phyloP scores from a whole-genome alignment of 495 filamentous ascomycete species.

The Corynascus novoguineensis region DNA sequence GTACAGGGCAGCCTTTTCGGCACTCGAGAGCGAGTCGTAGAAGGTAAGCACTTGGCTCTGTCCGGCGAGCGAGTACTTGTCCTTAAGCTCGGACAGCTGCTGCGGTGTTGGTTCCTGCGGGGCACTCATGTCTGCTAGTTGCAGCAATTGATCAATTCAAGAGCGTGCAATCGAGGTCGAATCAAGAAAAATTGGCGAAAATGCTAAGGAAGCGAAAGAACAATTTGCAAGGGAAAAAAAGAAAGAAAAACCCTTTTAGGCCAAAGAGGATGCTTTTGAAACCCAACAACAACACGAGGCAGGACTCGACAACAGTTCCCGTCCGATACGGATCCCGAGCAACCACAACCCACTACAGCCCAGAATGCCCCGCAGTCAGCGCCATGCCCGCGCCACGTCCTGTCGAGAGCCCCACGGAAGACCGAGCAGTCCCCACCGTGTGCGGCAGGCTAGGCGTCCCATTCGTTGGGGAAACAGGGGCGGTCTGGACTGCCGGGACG shows the following conservation, averaged over 20 bases:
- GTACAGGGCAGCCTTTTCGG: slow-evolving; percentile 74
- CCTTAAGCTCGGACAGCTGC: slow-evolving; percentile 66
- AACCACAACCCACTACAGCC: slow-evolving; percentile 1
- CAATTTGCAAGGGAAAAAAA: background rate
- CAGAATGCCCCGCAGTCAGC: slow-evolving; percentile 9
- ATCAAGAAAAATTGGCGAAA: background rate
- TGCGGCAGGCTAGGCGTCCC: background rate
- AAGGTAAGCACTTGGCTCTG: slow-evolving; percentile 93
- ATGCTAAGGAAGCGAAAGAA: too few relatives aligned
- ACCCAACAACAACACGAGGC: slow-evolving; percentile 2
- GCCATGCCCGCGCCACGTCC: slow-evolving; percentile 1
- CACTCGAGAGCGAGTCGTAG: slow-evolving; percentile 65
- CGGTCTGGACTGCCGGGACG: slow-evolving; percentile 5
- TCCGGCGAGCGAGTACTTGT: slow-evolving; percentile 69
- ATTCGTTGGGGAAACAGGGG: slow-evolving; percentile 1
- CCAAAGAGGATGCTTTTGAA: slow-evolving; percentile 3
- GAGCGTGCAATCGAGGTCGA: too few relatives aligned
- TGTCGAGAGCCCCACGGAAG: background rate
- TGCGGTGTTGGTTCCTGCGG: slow-evolving; percentile 59
- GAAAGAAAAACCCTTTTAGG: background rate
- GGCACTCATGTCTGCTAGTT: slow-evolving; percentile 25
- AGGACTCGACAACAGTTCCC: background rate
- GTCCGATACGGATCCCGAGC: slow-evolving; percentile 8
- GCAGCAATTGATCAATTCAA: background rate
- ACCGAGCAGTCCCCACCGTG: slow-evolving; percentile 5